Evolutionary conservation across 139 green algal species (phyloP), one percentile per base, ranked within the genome.

Genomic region (Raphidocelis subcapitata): DNA sequence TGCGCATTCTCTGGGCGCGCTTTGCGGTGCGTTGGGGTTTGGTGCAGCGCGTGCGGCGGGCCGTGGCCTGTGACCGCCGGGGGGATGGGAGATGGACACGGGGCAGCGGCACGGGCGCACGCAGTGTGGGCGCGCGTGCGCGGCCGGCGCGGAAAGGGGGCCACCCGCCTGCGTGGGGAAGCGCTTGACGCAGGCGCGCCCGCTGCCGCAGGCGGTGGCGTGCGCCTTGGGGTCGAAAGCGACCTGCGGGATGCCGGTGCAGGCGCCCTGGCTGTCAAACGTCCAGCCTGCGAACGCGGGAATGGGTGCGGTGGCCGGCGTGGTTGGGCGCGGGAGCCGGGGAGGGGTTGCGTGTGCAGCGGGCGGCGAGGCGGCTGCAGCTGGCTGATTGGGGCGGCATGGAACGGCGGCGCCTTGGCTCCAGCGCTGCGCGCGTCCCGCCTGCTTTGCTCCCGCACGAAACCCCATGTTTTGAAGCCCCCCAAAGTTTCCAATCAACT

Each of bases 171-270:
- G 69, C 28, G 31, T 41, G 0, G 69, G 69, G 46, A 60, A 76
- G 1, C 31, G 12, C 20, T 67, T 51, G 21, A 76, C 59, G 26
- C 69, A 76, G 2, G 33, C 59, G 21, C 69, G 46, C 56, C 32
- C 37, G 69, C 69, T 76, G 69, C 57, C 61, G 69, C 69, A 76
- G 31, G 69, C 69, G 5, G 69, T 76, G 21, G 12, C 31, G 24
- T 69, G 69, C 2, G 69, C 69, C 59, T 76, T 76, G 29, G 37
- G 1, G 20, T 76, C 69, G 3, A n/a, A n/a, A n/a, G 21, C 26
- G 3, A 76, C 68, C 44, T 76, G 69, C 5, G 69, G 69, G 41
- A 76, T 76, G 37, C 57, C 61, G 41, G 57, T 76, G 69, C 69
- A 76, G 46, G 23, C 15, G 31, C 69, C n/a, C 41, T 67, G 5